phyloP scores from a whole-genome alignment of 345 rosid genomes.

The Cardamine resedifolia region DNA sequence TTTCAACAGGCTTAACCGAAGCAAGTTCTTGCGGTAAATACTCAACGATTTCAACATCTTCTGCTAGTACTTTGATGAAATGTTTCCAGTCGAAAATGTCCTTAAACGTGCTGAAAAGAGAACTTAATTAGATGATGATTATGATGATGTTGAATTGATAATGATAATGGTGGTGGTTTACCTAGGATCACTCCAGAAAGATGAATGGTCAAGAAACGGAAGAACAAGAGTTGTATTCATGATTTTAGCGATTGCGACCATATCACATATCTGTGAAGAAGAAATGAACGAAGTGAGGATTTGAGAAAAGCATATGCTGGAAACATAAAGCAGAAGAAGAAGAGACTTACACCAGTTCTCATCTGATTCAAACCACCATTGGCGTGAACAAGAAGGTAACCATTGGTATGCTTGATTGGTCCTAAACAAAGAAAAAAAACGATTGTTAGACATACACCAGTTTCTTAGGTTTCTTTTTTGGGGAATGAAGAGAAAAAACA shows the following conservation, averaged over 20 bases:
- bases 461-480: neutral
- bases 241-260: conserved; percentile 72
- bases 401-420: conserved; percentile 42
- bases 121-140: neutral
- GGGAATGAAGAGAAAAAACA: neutral
- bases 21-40: conserved; percentile 47
- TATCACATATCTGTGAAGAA: conserved; percentile 58
- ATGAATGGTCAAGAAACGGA: conserved; percentile 65
- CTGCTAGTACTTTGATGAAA: conserved; percentile 52
- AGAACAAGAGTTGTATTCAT: conserved; percentile 74
- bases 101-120: conserved; percentile 53
- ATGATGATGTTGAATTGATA: neutral
- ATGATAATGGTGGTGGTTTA: conserved; percentile 6
- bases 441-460: neutral
- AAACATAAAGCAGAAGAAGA: neutral
- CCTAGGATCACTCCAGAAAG: conserved; percentile 87
- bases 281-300: conserved; percentile 1
- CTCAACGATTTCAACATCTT: conserved; percentile 57
- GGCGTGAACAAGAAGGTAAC: conserved; percentile 65
- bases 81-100: conserved; percentile 73
- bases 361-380: conserved; percentile 92
- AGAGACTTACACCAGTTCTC: conserved; percentile 65
- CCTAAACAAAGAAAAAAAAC: conserved; percentile 2
- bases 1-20: conserved; percentile 40
- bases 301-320: neutral